Percentiles rank a stretch among this genome's conserved stretches.
phyloP scores from a whole-genome alignment of 1,284 basidiomycete genomes.

The Microbotryum scabiosae region DNA sequence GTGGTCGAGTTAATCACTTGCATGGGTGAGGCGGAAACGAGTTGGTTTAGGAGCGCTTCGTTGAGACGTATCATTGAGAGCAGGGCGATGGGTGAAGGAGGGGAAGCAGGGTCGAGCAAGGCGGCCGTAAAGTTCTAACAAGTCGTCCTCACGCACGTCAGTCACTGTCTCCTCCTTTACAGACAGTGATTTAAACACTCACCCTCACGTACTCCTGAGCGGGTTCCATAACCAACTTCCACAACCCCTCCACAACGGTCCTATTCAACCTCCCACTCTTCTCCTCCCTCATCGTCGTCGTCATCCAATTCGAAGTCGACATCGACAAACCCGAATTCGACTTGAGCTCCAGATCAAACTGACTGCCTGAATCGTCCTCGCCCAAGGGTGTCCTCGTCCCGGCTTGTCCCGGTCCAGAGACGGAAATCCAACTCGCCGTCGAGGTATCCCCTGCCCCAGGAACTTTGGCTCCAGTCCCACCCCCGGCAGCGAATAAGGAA shows the following conservation, averaged over 20 bases:
- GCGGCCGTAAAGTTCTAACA: slow-evolving; percentile 58
- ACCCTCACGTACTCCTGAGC: slow-evolving; percentile 74
- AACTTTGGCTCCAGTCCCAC: slow-evolving; percentile 51
- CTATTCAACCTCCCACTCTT: slow-evolving; percentile 45
- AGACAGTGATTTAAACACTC: slow-evolving; percentile 23
- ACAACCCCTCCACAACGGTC: slow-evolving; percentile 47
- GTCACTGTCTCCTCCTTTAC: background rate
- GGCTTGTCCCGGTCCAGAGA: background rate
- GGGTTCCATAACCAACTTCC: slow-evolving; percentile 86
- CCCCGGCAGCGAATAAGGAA: slow-evolving; percentile 22
- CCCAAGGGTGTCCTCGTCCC: background rate
- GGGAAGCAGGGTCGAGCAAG: slow-evolving; percentile 52
- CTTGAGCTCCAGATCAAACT: background rate
- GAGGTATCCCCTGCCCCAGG: background rate
- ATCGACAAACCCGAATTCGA: background rate
- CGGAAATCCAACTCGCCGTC: no score
- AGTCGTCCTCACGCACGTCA: background rate
- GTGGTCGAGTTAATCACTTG: background rate
- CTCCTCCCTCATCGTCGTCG: slow-evolving; percentile 34
- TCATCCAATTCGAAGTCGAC: no score
- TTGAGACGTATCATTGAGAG: slow-evolving; percentile 81
- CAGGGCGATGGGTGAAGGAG: slow-evolving; percentile 61
- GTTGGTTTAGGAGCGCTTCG: slow-evolving; percentile 55
- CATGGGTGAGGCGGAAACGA: background rate
- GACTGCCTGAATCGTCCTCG: background rate